A percentile compares a stretch with the other conserved stretches of the same genome.
Evolutionary conservation across 345 rosid genomes (phyloP).

Genomic region (Sonneratia alba): DNA sequence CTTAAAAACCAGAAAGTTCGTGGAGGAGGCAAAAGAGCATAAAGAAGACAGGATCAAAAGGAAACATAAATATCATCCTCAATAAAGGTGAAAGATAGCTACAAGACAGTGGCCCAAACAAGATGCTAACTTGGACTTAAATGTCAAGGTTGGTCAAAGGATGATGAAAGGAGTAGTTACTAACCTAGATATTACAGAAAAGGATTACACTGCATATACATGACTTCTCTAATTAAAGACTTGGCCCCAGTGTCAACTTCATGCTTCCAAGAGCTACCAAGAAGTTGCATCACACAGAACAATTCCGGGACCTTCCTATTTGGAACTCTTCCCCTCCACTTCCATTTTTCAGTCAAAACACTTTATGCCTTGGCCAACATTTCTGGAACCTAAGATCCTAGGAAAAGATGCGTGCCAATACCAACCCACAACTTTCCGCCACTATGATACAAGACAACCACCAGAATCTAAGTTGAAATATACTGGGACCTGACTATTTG

Average conservation of each 20-base stretch:
- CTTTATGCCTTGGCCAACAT: not conserved
- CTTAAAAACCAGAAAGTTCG: no score
- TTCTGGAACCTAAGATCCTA: not conserved
- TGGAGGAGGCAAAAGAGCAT: not conserved
- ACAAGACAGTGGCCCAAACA: not conserved
- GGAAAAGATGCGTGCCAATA: not conserved
- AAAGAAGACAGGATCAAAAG: conserved; percentile 13
- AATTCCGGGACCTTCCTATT: not conserved
- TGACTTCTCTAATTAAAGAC: not conserved
- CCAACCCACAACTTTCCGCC: not conserved
- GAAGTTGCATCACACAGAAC: not conserved
- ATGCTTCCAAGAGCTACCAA: not conserved
- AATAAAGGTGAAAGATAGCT: not conserved
- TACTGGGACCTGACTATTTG: not conserved
- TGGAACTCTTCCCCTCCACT: not conserved
- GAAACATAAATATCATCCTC: conserved; percentile 8
- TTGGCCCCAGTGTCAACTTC: not conserved
- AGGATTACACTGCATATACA: conserved; percentile 13
- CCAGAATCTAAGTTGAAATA: not conserved
- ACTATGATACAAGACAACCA: not conserved
- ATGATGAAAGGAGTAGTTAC: not conserved
- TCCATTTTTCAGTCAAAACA: no score
- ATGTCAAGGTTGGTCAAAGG: not conserved
- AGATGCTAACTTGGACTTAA: not conserved
- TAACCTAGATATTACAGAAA: not conserved